Percentiles rank a stretch among this genome's conserved stretches.
These are phyloP conservation scores for Triticum dicoccoides DNA, from an alignment of 176 grass and related monocot genomes.

Conservation along the genomic window DNA sequence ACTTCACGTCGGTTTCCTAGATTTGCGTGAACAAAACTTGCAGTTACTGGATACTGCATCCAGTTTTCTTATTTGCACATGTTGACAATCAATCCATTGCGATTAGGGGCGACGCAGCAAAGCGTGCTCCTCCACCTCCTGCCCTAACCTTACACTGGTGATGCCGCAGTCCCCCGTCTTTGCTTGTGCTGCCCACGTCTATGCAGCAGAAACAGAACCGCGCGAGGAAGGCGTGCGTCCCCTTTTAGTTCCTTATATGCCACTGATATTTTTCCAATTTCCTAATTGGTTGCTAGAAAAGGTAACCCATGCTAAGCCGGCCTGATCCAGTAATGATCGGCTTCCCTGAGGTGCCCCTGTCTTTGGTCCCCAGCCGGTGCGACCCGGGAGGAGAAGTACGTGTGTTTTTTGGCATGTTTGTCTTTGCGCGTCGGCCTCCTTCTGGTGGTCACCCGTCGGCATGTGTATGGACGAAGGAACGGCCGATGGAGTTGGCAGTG, in stretches of 20 bases:
- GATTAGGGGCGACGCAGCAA: neutral
- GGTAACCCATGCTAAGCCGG: neutral
- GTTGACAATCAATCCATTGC: neutral
- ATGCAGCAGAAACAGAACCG: neutral
- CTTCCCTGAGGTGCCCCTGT: neutral
- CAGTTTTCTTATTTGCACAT: neutral
- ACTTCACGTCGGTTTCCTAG: neutral
- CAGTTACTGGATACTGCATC: neutral
- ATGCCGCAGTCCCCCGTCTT: neutral
- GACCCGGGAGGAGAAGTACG: neutral
- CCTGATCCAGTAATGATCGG: neutral
- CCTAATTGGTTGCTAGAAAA: neutral
- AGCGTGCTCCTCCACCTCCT: neutral
- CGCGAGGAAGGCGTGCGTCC: neutral
- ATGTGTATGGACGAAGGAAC: neutral
- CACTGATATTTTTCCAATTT: neutral
- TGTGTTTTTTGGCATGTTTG: neutral
- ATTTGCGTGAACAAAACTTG: neutral
- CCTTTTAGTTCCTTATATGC: neutral
- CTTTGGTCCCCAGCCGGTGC: neutral
- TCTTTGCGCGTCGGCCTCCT: neutral
- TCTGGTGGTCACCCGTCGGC: neutral
- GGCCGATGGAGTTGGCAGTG: neutral
- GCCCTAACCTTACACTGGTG: neutral
- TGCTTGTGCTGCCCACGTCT: neutral